A percentile compares a stretch with the other conserved stretches of the same genome.
These are phyloP conservation scores for Beauveria sp. DNA, from an alignment of 2,329 filamentous ascomycete species.

Conservation along the genomic window DNA sequence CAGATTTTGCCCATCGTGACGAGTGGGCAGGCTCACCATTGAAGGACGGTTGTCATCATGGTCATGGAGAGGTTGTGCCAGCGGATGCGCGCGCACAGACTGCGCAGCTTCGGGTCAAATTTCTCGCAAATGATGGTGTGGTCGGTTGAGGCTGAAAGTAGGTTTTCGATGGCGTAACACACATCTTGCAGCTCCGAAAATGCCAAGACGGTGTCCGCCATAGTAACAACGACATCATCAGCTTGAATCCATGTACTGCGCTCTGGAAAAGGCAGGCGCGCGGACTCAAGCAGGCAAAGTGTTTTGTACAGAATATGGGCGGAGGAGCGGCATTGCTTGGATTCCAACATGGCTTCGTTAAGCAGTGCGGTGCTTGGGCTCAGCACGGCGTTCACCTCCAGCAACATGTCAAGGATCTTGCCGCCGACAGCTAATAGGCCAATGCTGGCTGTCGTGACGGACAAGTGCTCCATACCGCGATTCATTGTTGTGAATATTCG, in stretches of 20 bases:
- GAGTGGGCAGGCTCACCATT: conserved; percentile 24
- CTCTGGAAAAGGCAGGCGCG: conserved; percentile 27
- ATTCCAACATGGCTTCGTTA: conserved; percentile 26
- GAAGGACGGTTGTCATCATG: conserved; percentile 32
- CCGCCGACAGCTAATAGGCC: conserved; percentile 29
- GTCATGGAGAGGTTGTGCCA: conserved; percentile 33
- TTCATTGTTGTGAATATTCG: neutral
- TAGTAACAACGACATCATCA: conserved; percentile 27
- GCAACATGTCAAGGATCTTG: conserved; percentile 26
- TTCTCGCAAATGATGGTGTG: conserved; percentile 13
- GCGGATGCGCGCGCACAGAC: conserved; percentile 25
- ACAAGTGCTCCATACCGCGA: conserved; percentile 21
- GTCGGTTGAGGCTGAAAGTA: conserved; percentile 16
- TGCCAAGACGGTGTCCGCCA: conserved; percentile 30
- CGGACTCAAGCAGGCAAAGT: conserved; percentile 25
- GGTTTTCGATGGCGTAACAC: conserved; percentile 20
- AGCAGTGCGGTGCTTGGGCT: conserved; percentile 20
- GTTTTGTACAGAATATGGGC: conserved; percentile 30
- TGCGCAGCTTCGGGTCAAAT: conserved; percentile 18
- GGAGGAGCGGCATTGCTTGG: conserved; percentile 31
- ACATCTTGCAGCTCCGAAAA: conserved; percentile 26
- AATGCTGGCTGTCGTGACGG: conserved; percentile 29
- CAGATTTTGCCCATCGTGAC: neutral
- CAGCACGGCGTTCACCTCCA: conserved; percentile 26
- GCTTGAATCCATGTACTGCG: conserved; percentile 28